Evolutionary conservation across 257 asterid species (phyloP).

Genomic region (Solanum tacnaense): DNA sequence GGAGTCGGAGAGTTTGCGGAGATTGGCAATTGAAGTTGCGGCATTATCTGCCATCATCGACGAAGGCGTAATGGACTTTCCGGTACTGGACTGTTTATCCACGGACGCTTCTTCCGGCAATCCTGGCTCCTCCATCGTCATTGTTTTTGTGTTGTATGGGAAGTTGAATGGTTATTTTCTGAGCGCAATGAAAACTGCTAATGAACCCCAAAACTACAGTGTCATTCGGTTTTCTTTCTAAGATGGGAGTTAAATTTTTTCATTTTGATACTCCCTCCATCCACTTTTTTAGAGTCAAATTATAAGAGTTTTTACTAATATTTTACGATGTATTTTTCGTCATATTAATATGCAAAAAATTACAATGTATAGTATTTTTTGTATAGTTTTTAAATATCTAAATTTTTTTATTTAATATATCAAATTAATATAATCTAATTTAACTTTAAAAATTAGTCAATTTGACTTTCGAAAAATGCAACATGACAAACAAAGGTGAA

Average conservation of each 20-base stretch:
- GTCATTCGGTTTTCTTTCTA: background rate
- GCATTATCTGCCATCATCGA: background rate
- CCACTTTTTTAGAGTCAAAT: background rate
- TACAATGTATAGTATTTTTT: accelerated
- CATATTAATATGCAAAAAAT: too few species aligned
- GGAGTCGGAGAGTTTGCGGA: conserved; percentile 36
- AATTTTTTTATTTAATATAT: too few species aligned
- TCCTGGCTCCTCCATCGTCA: background rate
- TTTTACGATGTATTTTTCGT: too few species aligned
- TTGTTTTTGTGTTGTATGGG: background rate
- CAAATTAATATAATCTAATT: too few species aligned
- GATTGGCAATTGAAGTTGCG: conserved; percentile 20
- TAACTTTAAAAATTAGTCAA: too few species aligned
- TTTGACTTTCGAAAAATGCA: too few species aligned
- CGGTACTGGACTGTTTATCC: background rate
- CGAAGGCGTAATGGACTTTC: background rate
- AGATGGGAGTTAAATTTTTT: background rate
- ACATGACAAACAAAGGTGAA: background rate
- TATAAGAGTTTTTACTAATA: too few species aligned
- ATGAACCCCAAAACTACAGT: background rate
- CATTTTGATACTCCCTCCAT: too few species aligned
- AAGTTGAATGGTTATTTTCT: background rate
- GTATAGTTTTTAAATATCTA: accelerated
- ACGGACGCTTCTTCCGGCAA: background rate
- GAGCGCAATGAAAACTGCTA: background rate